A percentile compares a stretch with the other conserved stretches of the same genome.
phyloP scores from a whole-genome alignment of 2,329 filamentous ascomycete species.

The Xylariaceae sp. region DNA sequence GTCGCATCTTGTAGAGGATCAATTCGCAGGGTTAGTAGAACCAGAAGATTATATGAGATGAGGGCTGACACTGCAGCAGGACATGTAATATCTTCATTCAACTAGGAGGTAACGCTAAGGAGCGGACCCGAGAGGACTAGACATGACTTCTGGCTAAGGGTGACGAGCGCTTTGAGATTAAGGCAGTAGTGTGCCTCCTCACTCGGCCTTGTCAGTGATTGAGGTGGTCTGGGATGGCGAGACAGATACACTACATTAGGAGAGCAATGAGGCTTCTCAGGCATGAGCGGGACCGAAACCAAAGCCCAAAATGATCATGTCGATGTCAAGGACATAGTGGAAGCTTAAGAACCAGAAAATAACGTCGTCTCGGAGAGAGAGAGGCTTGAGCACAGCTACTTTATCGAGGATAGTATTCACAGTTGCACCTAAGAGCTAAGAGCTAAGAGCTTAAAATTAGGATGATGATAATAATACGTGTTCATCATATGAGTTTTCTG shows the following conservation, averaged over 20 bases:
- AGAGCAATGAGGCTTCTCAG: not conserved
- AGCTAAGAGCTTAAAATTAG: no score
- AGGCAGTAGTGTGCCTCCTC: not conserved
- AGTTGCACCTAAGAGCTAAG: not conserved
- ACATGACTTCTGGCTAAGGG: not conserved
- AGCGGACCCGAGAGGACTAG: not conserved
- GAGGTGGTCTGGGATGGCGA: not conserved
- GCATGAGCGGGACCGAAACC: not conserved
- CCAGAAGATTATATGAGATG: no score
- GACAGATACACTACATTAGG: no score
- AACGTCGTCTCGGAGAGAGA: no score
- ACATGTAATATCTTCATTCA: not conserved
- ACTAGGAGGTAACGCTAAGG: not conserved
- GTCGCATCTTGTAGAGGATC: not conserved
- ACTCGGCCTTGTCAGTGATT: not conserved
- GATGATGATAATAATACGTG: not conserved
- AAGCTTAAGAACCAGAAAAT: not conserved
- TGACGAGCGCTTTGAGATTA: not conserved
- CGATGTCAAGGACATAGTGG: conserved; percentile 1
- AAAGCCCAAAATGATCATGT: not conserved
- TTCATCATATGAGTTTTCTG: not conserved
- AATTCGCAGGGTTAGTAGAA: no score
- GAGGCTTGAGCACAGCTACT: not conserved
- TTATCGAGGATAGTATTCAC: not conserved
- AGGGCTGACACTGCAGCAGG: no score